phyloP scores from a whole-genome alignment of 345 rosid species.

The Corchorus olitorius region DNA sequence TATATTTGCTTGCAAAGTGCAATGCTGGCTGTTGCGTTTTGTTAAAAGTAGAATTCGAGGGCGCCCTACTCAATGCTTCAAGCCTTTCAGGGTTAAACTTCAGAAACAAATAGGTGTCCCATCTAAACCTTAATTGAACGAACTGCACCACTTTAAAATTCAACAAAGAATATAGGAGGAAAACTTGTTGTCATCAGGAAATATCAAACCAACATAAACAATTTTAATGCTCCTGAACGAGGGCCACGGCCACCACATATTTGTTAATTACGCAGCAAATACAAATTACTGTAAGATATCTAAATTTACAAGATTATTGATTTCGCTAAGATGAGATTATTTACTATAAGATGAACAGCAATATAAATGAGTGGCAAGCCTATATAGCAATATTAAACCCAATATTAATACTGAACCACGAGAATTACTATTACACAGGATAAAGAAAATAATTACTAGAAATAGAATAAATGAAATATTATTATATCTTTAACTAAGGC shows the following conservation, averaged over 20 bases:
- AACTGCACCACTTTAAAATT: not conserved
- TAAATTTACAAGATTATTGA: not conserved
- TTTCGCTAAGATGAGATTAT: not conserved
- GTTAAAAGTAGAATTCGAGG: no score
- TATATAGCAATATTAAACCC: not conserved
- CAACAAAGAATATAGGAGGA: not conserved
- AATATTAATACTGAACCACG: not conserved
- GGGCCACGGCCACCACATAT: no score
- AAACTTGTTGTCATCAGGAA: no score
- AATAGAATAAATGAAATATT: not conserved
- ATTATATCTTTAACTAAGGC: constrained; percentile 46
- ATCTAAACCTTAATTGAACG: not conserved
- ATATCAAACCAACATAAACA: no score
- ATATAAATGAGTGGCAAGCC: not conserved
- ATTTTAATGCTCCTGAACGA: no score
- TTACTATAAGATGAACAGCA: not conserved
- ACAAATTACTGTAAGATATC: not conserved
- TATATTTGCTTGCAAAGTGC: no score
- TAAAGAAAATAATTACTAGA: not conserved
- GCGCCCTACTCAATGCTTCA: not conserved
- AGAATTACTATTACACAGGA: not conserved
- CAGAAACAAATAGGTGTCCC: no score
- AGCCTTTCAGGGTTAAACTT: not conserved
- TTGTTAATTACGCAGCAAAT: not conserved
- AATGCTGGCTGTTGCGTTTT: no score